Base-by-base conservation (phyloP, 768 basidiomycete genomes). In the Cystofilobasidium ferigula region DNA sequence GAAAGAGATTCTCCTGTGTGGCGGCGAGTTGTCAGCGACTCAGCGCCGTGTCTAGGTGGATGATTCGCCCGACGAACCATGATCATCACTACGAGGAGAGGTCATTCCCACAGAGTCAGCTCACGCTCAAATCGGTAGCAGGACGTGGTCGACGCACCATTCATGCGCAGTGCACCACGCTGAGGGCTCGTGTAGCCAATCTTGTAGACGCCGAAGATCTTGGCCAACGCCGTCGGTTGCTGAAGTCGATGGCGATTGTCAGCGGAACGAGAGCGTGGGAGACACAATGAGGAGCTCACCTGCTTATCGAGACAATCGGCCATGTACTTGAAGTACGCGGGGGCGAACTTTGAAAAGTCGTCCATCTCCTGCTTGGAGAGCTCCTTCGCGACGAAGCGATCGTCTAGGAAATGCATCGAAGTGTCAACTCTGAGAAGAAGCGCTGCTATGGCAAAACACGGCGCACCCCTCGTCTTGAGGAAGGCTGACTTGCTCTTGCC, bases 351-450 rank as follows among this genome's bases (percentile, higher is more conserved):
- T 71, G 93, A 89, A 85, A 98, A 88, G 0, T 89, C 89, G 74
- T 94, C 89, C 70, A 97, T 78, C 73, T 99, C 95, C 35, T 88
- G 81, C 64, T 83, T 82, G 0, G 93, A 94, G 32, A 98, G 82
- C 71, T 97, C 94, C 72, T 99, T 99, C 38, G 94, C 90, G 70
- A 99, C 95, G 80, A 98, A 98, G 8, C 95, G 90, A 74, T 98
- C 92, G 73, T 99, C 94, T 95, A 32, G 13, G 28, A 45, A 28
- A 35, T 20, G 22, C 43, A 45, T 24, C 57, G 36, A 12, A 61
- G 69, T 69, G 48, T 10, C 7, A 18, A 18, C 24, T 7, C 16
- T 38, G 22, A 42, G 3, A 22, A 18, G 22, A 70, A n/a, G n/a
- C n/a, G n/a, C n/a, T n/a, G n/a, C n/a, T n/a, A n/a, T n/a, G n/a